Conservation (phyloP, 805 yeast genomes). For the Pichia membranifaciens region DNA sequence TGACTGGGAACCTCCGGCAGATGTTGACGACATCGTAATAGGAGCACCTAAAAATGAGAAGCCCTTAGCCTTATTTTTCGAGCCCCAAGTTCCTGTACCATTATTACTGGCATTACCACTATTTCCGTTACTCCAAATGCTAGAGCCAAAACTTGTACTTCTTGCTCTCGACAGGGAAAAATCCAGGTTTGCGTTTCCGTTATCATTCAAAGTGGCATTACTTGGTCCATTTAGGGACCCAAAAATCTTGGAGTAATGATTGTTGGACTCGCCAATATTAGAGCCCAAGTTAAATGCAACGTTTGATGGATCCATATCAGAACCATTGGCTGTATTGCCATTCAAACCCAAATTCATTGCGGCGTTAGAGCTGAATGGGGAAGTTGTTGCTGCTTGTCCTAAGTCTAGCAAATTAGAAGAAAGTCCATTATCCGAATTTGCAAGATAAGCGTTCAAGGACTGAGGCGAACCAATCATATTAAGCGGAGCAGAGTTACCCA, state of each 20-base stretch:
- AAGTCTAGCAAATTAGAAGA: slow-evolving; percentile 10
- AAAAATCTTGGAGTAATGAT: slow-evolving; percentile 4
- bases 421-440: not conserved
- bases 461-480: slow-evolving; percentile 8
- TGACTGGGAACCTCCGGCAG: not conserved
- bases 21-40: slow-evolving; percentile 6
- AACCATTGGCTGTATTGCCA: not conserved
- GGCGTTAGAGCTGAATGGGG: slow-evolving; percentile 14
- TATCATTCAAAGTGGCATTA: not conserved
- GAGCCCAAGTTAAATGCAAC: slow-evolving; percentile 8
- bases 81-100: slow-evolving; percentile 5
- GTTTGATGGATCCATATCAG: not conserved
- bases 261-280: slow-evolving; percentile 1
- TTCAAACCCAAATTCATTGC: slow-evolving; percentile 13
- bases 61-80: slow-evolving; percentile 1
- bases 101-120: slow-evolving; percentile 4
- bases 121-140: slow-evolving; percentile 30
- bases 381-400: slow-evolving; percentile 16
- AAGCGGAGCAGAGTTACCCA: not conserved
- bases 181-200: slow-evolving; percentile 7
- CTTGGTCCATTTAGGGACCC: slow-evolving; percentile 1
- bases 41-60: slow-evolving; percentile 13
- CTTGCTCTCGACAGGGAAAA: slow-evolving; percentile 24
- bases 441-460: slow-evolving; percentile 1
- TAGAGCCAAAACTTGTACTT: slow-evolving; percentile 32